phyloP scores from a whole-genome alignment of 1,284 basidiomycete species.

The Ceratobasidium sp. region DNA sequence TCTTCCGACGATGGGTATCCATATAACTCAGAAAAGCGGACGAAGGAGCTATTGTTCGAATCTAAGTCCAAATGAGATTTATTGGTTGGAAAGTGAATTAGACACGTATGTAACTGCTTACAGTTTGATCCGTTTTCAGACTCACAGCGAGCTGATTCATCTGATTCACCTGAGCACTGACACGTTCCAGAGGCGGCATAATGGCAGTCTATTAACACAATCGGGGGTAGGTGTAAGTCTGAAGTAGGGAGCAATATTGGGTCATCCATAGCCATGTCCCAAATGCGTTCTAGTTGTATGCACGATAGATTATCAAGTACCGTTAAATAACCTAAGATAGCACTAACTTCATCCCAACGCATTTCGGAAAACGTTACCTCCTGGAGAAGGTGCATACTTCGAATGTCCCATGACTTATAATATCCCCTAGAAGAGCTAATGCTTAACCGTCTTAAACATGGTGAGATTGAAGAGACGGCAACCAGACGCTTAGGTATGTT shows the following conservation, averaged over 20 bases:
- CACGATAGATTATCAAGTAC: not conserved
- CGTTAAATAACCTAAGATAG: not conserved
- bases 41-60: not conserved
- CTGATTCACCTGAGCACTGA: not conserved
- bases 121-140: not conserved
- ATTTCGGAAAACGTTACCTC: not conserved
- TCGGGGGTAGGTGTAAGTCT: not conserved
- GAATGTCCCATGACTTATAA: not conserved
- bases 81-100: not conserved
- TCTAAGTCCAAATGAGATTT: not conserved
- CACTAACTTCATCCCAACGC: not conserved
- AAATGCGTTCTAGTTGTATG: not conserved
- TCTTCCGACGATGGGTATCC: slow-evolving; percentile 12
- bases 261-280: not conserved
- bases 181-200: not conserved
- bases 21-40: not conserved
- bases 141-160: not conserved
- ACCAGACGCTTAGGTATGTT: not conserved
- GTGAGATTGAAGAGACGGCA: not conserved
- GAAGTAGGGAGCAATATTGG: not conserved
- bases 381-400: not conserved
- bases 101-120: not conserved
- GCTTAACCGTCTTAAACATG: not conserved
- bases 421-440: not conserved
- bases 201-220: not conserved